These are phyloP conservation scores for Lobosporangium transversale DNA, from an alignment of 192 early-diverging fungal species.

Conservation along the genomic window DNA sequence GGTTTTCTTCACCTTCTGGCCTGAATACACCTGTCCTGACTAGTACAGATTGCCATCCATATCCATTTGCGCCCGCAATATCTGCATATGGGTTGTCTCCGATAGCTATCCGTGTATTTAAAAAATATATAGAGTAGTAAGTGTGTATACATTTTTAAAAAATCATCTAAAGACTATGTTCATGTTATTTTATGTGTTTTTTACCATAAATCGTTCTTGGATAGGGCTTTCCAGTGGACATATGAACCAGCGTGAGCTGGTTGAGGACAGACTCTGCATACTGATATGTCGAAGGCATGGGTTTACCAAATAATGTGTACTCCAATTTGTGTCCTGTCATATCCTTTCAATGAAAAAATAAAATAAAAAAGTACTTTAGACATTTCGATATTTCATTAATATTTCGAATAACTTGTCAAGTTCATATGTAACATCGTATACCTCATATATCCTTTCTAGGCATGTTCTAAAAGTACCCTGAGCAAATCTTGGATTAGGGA, in stretches of 20 bases:
- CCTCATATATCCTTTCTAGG: conserved; percentile 75
- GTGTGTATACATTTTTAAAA: no score
- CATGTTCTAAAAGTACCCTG: conserved; percentile 86
- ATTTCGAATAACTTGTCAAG: no score
- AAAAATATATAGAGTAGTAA: background rate
- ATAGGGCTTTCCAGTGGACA: background rate
- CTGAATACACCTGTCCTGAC: conserved; percentile 78
- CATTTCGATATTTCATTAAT: no score
- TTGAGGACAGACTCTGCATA: conserved; percentile 70
- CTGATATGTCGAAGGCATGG: conserved; percentile 76
- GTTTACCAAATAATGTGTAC: conserved; percentile 87
- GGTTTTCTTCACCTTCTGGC: conserved; percentile 61
- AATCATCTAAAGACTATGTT: background rate
- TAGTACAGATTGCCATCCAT: conserved; percentile 77
- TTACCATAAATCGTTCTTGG: conserved; percentile 53
- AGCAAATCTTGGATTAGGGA: conserved; percentile 74
- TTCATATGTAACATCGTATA: background rate
- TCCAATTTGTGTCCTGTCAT: conserved; percentile 61
- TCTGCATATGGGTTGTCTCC: conserved; percentile 80
- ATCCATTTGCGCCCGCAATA: conserved; percentile 77
- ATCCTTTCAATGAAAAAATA: conserved; percentile 19
- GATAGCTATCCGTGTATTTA: conserved; percentile 59
- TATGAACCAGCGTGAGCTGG: conserved; percentile 24
- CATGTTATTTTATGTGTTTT: background rate
- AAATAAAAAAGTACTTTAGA: background rate